Conservation (phyloP, 1,284 basidiomycete species). For the Irpex sp. region DNA sequence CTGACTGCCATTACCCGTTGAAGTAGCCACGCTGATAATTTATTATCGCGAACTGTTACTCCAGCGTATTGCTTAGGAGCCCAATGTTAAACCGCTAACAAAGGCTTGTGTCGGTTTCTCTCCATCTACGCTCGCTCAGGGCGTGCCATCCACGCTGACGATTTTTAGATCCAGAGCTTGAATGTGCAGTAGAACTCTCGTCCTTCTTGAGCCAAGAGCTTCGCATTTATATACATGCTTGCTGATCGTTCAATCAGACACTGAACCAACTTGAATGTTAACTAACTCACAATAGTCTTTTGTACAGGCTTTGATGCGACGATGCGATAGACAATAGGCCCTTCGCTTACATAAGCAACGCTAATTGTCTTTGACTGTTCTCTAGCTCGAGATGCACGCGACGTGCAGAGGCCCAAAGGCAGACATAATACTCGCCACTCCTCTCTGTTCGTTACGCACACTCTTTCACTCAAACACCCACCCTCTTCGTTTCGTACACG, state of each 20-base stretch:
- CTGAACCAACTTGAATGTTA: neutral
- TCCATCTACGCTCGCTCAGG: neutral
- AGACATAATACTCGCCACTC: neutral
- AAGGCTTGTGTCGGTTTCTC: too few relatives aligned
- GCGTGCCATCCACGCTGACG: neutral
- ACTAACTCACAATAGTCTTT: slow-evolving; percentile 5
- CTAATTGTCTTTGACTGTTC: slow-evolving; percentile 16
- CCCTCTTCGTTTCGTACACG: neutral
- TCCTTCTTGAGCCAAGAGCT: neutral
- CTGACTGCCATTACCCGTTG: too few relatives aligned
- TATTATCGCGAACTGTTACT: too few relatives aligned
- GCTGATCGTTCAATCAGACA: neutral
- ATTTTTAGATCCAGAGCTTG: too few relatives aligned
- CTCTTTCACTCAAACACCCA: neutral
- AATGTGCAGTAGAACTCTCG: neutral
- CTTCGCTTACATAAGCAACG: slow-evolving; percentile 13
- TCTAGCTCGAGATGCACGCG: neutral
- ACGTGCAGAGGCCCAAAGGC: slow-evolving; percentile 1
- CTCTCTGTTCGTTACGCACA: too few relatives aligned
- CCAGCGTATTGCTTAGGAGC: too few relatives aligned
- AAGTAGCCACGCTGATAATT: too few relatives aligned
- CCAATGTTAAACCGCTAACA: too few relatives aligned
- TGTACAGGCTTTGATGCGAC: neutral
- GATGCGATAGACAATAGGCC: slow-evolving; percentile 12
- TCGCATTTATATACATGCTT: too few relatives aligned